Conservation (phyloP, 352 stramenopile species). For the Globisporangium alternatum region DNA sequence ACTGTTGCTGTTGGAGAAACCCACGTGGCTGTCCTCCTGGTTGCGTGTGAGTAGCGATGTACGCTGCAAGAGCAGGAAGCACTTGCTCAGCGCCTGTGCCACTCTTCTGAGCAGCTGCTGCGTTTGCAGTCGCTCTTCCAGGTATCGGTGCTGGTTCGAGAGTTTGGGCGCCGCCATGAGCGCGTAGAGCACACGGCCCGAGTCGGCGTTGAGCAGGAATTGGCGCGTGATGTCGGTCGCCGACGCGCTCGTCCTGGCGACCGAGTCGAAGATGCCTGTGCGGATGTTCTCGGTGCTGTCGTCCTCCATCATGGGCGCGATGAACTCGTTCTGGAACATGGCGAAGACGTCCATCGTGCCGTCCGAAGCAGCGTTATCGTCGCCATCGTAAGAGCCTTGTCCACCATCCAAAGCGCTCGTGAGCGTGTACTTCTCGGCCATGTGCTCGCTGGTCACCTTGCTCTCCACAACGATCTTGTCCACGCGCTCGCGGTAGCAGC, state of each 20-base stretch:
- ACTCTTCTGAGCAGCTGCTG: conserved; percentile 24
- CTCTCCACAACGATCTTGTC: conserved; percentile 28
- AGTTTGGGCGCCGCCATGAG: conserved; percentile 5
- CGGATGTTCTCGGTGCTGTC: conserved; percentile 15
- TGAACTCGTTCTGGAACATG: conserved; percentile 36
- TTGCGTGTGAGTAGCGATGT: conserved; percentile 13
- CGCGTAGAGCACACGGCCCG: conserved; percentile 23
- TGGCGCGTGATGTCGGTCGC: conserved; percentile 21
- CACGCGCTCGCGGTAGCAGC: conserved; percentile 24
- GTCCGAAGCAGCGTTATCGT: not conserved
- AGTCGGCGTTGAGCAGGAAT: conserved; percentile 42
- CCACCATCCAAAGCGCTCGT: conserved; percentile 30
- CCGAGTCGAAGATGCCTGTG: conserved; percentile 14
- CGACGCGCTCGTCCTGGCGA: not conserved
- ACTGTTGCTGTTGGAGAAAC: not conserved
- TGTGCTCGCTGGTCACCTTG: conserved; percentile 24
- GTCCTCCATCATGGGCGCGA: conserved; percentile 33
- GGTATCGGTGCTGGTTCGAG: conserved; percentile 1
- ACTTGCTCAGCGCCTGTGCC: conserved; percentile 28
- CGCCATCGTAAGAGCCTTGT: not conserved
- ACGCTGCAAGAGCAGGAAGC: conserved; percentile 23
- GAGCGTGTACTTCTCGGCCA: conserved; percentile 55
- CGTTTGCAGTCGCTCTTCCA: conserved; percentile 16
- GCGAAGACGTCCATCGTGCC: conserved; percentile 39
- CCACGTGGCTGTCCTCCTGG: conserved; percentile 11